Evolutionary conservation across 2,329 filamentous ascomycete genomes (phyloP).

Genomic region (Exophiala mesophila): DNA sequence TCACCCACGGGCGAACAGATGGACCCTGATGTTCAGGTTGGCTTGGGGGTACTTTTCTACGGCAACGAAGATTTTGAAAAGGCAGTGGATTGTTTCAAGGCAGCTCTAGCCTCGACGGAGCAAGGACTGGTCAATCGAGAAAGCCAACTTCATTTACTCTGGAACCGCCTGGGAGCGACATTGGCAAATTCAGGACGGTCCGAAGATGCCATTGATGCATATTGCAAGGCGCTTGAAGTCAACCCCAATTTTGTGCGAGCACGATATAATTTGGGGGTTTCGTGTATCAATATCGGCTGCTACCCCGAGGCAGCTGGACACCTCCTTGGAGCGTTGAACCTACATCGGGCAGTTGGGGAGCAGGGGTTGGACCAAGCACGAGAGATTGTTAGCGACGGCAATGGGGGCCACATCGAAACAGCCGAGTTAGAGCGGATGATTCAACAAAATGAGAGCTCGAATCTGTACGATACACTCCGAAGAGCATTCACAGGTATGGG

Average conservation of each 20-base stretch:
- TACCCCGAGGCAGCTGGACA: constrained; percentile 90
- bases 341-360: constrained; percentile 91
- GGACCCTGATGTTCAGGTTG: constrained; percentile 97
- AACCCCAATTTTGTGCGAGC: constrained; percentile 96
- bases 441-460: constrained; percentile 92
- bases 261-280: constrained; percentile 92
- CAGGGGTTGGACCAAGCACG: constrained; percentile 77
- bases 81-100: constrained; percentile 95
- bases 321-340: constrained; percentile 81
- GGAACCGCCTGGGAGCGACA: constrained; percentile 94
- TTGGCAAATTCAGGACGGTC: constrained; percentile 89
- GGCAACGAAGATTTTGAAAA: constrained; percentile 97
- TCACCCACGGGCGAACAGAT: constrained; percentile 90
- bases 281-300: constrained; percentile 95
- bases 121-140: constrained; percentile 76
- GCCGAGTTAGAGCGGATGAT: constrained; percentile 80
- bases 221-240: constrained; percentile 83
- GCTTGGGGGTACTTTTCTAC: constrained; percentile 94
- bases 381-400: constrained; percentile 65
- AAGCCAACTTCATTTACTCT: constrained; percentile 85
- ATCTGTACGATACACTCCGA: constrained; percentile 88
- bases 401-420: constrained; percentile 54
- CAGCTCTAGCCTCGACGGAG: constrained; percentile 81
- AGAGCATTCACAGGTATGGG: constrained; percentile 98
- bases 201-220: constrained; percentile 95